phyloP scores from a whole-genome alignment of 2,329 filamentous ascomycete genomes.

The Tricladium varicosporioides region DNA sequence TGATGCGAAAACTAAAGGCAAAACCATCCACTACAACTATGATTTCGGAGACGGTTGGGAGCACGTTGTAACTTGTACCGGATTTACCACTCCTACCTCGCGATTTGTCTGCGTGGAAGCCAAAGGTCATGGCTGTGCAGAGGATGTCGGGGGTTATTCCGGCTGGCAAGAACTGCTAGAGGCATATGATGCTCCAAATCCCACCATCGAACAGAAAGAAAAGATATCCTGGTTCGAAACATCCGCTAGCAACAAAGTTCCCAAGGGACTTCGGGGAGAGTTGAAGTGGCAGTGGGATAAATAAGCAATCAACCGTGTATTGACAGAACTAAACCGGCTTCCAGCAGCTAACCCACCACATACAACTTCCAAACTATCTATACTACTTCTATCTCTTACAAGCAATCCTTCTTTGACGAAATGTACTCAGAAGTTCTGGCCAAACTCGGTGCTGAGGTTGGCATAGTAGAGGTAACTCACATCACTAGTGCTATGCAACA shows the following conservation, averaged over 20 bases:
- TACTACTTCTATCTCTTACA: neutral
- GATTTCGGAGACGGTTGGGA: neutral
- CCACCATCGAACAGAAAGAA: slow-evolving; percentile 28
- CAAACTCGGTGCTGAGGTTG: neutral
- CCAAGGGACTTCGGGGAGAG: slow-evolving; percentile 24
- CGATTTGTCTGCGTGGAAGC: slow-evolving; percentile 29
- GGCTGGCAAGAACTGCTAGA: slow-evolving; percentile 34
- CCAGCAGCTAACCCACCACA: neutral
- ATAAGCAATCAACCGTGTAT: slow-evolving; percentile 3
- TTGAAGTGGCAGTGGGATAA: slow-evolving; percentile 25
- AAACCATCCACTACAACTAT: neutral
- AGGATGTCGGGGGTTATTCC: slow-evolving; percentile 30
- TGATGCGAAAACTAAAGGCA: neutral
- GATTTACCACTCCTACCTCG: slow-evolving; percentile 7
- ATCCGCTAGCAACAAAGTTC: slow-evolving; percentile 25
- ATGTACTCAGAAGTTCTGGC: neutral
- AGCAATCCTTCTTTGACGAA: neutral
- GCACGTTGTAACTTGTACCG: neutral
- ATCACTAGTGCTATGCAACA: neutral
- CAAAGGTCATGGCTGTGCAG: slow-evolving; percentile 31
- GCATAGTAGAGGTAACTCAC: neutral
- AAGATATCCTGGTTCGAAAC: slow-evolving; percentile 32
- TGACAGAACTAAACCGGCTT: slow-evolving; percentile 18
- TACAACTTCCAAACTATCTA: no score
- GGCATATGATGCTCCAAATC: slow-evolving; percentile 30